Conservation (phyloP, 371 early-diverging fungal genomes). For the Mucor saturninus region DNA sequence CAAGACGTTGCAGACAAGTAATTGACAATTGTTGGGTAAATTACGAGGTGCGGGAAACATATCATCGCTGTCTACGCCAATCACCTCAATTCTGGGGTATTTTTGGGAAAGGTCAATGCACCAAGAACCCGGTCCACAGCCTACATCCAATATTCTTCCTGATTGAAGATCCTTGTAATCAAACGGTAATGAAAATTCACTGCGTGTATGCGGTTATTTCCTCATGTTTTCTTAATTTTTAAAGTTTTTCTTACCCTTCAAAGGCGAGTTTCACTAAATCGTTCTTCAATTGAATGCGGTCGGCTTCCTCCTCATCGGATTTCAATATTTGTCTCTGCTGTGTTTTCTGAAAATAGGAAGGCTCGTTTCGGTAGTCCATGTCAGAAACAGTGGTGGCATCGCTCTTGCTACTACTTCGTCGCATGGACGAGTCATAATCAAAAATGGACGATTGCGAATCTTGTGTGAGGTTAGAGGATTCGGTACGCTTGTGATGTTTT, state of each 20-base stretch:
- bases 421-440: constrained; percentile 9
- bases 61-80: constrained; percentile 38
- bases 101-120: constrained; percentile 38
- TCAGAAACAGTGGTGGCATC: constrained; percentile 13
- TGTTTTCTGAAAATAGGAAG: constrained; percentile 9
- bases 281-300: constrained; percentile 40
- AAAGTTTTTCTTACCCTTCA: constrained; percentile 33
- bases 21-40: constrained; percentile 36
- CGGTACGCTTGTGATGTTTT: constrained; percentile 7
- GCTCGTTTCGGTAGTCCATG: constrained; percentile 7
- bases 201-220: constrained; percentile 1
- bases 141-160: constrained; percentile 33
- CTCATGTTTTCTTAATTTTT: background rate
- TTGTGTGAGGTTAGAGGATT: constrained; percentile 1
- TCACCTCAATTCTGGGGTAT: constrained; percentile 35
- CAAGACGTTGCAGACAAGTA: constrained; percentile 31
- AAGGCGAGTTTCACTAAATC: constrained; percentile 45
- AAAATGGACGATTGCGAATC: constrained; percentile 13
- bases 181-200: constrained; percentile 37
- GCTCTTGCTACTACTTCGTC: constrained; percentile 17
- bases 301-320: constrained; percentile 40
- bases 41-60: constrained; percentile 36
- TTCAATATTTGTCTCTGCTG: constrained; percentile 14
- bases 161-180: constrained; percentile 24
- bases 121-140: constrained; percentile 47